A percentile compares a stretch with the other conserved stretches of the same genome.
phyloP scores from a whole-genome alignment of 192 early-diverging fungal species.

The Coemansia sp. region DNA sequence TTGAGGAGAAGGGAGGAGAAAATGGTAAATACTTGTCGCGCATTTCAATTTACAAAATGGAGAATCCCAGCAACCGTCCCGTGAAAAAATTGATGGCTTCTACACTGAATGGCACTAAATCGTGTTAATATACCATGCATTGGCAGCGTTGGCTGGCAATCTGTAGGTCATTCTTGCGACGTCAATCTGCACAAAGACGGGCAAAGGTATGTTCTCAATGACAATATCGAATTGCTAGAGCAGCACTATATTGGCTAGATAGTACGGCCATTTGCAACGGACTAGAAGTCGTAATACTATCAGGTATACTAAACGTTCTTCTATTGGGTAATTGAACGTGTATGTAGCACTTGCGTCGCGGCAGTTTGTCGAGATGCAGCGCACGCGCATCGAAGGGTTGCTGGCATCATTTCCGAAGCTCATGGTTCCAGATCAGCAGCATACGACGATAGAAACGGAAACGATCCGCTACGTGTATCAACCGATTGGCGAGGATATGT shows the following conservation, averaged over 20 bases:
- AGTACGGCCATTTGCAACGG: background rate
- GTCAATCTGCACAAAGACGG: conserved; percentile 87
- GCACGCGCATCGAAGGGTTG: conserved; percentile 94
- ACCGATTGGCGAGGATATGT: conserved; percentile 89
- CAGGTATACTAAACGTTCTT: background rate
- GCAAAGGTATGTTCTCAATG: conserved; percentile 71
- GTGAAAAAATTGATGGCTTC: too few species aligned
- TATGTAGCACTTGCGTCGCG: conserved; percentile 79
- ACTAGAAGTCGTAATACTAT: background rate
- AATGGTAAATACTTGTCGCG: too few species aligned
- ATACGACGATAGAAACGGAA: conserved; percentile 97
- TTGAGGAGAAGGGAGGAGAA: too few species aligned
- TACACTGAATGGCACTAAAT: too few species aligned
- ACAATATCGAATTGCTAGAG: background rate
- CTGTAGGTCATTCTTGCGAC: conserved; percentile 87
- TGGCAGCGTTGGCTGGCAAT: too few species aligned
- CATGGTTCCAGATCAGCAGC: conserved; percentile 83
- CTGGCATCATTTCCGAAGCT: conserved; percentile 97
- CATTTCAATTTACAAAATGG: too few species aligned
- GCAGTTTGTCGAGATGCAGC: conserved; percentile 97
- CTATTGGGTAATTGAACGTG: background rate
- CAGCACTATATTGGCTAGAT: background rate
- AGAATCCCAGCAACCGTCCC: too few species aligned
- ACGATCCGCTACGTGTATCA: conserved; percentile 98
- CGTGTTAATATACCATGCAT: too few species aligned